A percentile compares a stretch with the other conserved stretches of the same genome.
These are phyloP conservation scores for Bonia amplexicaulis DNA, from an alignment of 176 grass and related monocot genomes.

Conservation along the genomic window DNA sequence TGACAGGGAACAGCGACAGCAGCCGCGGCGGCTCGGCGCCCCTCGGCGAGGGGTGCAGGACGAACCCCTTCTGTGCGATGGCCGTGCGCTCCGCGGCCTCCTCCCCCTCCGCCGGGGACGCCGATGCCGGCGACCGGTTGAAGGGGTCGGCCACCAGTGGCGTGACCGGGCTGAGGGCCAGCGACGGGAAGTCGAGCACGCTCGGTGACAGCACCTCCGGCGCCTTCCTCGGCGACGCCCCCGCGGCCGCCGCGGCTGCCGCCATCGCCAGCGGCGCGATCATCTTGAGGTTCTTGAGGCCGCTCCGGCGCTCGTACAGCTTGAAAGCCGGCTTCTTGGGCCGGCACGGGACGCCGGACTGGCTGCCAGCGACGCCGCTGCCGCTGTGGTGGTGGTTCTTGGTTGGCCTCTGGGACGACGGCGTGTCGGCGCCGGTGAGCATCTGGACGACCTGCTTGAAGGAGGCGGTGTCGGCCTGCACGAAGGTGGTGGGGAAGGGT, in stretches of 20 bases:
- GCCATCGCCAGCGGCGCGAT: constrained; percentile 64
- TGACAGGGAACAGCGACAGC: constrained; percentile 86
- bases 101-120: constrained; percentile 29
- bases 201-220: constrained; percentile 55
- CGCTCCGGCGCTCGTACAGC: constrained; percentile 70
- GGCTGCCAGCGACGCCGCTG: not conserved
- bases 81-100: constrained; percentile 52
- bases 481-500: constrained; percentile 79
- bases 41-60: constrained; percentile 79
- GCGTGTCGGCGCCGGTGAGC: constrained; percentile 61
- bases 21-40: constrained; percentile 61
- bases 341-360: constrained; percentile 20
- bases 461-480: constrained; percentile 69
- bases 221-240: constrained; percentile 33
- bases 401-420: constrained; percentile 29
- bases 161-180: constrained; percentile 79
- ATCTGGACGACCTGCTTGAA: constrained; percentile 90
- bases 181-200: constrained; percentile 74
- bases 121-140: constrained; percentile 49
- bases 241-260: constrained; percentile 33
- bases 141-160: constrained; percentile 71
- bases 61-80: constrained; percentile 75
- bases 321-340: constrained; percentile 67
- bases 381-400: not conserved
- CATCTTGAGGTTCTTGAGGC: constrained; percentile 64